These are phyloP conservation scores for Leptographium radiaticola DNA, from an alignment of 2,329 filamentous ascomycete species.

Conservation along the genomic window DNA sequence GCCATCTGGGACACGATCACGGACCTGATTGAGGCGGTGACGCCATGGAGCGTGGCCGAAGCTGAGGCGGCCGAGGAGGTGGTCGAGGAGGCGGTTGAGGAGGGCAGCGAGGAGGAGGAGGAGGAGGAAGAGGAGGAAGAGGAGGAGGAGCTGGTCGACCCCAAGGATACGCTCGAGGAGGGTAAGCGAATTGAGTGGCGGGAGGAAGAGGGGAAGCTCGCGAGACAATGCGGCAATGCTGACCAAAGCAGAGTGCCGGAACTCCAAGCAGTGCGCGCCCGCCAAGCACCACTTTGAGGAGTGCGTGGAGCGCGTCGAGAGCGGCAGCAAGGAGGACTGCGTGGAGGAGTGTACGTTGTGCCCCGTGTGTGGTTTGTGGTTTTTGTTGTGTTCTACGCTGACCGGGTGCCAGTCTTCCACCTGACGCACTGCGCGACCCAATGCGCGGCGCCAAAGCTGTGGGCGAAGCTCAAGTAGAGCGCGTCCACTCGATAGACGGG, in stretches of 20 bases:
- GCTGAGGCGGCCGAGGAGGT: slow-evolving; percentile 51
- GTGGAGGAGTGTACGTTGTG: slow-evolving; percentile 86
- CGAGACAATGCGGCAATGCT: too few species aligned
- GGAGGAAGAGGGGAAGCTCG: not conserved
- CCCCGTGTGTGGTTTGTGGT: not conserved
- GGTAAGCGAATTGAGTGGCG: slow-evolving; percentile 35
- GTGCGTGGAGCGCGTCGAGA: slow-evolving; percentile 88
- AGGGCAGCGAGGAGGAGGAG: slow-evolving; percentile 49
- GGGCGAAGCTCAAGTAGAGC: slow-evolving; percentile 72
- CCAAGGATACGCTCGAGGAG: slow-evolving; percentile 81
- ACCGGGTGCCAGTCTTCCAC: slow-evolving; percentile 67
- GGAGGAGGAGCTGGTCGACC: slow-evolving; percentile 69
- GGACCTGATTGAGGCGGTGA: slow-evolving; percentile 51
- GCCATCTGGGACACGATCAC: slow-evolving; percentile 53
- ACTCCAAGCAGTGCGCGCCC: slow-evolving; percentile 71
- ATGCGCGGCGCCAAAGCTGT: slow-evolving; percentile 95
- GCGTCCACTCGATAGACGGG: not conserved
- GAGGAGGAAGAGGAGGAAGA: slow-evolving; percentile 71
- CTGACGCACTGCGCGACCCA: slow-evolving; percentile 87
- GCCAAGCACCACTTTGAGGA: slow-evolving; percentile 98
- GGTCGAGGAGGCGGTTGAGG: slow-evolving; percentile 40
- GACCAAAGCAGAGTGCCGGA: slow-evolving; percentile 61
- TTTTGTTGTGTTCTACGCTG: not conserved
- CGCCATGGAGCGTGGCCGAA: slow-evolving; percentile 51
- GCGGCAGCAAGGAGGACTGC: slow-evolving; percentile 81